These are phyloP conservation scores for Candida qinlingensis DNA, from an alignment of 805 yeast species.

Conservation along the genomic window DNA sequence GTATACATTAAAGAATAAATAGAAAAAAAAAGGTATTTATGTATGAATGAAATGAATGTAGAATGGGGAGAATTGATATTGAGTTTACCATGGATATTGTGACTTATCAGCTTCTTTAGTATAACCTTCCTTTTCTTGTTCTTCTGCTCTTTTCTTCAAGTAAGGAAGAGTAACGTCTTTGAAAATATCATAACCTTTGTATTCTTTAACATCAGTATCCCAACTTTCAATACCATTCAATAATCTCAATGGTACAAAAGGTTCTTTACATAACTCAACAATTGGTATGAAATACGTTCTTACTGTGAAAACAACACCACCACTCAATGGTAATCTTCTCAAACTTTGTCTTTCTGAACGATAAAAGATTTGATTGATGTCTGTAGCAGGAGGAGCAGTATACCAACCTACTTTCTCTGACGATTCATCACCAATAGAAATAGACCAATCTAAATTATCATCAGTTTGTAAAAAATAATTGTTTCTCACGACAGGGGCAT, in stretches of 20 bases:
- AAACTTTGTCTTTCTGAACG: constrained; percentile 63
- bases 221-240: constrained; percentile 55
- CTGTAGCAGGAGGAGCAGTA: constrained; percentile 46
- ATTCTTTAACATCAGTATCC: constrained; percentile 54
- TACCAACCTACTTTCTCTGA: constrained; percentile 55
- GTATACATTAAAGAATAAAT: no score
- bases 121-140: constrained; percentile 19
- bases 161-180: constrained; percentile 52
- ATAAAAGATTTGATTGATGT: constrained; percentile 43
- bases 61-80: neutral
- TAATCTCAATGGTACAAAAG: constrained; percentile 55
- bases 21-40: no score
- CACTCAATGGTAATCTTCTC: constrained; percentile 54
- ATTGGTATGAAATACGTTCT: constrained; percentile 60
- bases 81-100: constrained; percentile 12
- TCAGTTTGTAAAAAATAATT: constrained; percentile 65
- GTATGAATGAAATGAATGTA: neutral
- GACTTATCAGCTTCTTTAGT: constrained; percentile 16
- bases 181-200: constrained; percentile 53
- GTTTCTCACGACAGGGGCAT: constrained; percentile 62
- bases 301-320: constrained; percentile 54
- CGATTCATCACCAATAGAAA: constrained; percentile 55
- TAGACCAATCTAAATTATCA: constrained; percentile 57
- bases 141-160: constrained; percentile 40
- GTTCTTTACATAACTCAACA: constrained; percentile 49